Percentiles rank a stretch among this genome's conserved stretches.
phyloP scores from a whole-genome alignment of 2,329 filamentous ascomycete genomes.

The Penicillium sp. region DNA sequence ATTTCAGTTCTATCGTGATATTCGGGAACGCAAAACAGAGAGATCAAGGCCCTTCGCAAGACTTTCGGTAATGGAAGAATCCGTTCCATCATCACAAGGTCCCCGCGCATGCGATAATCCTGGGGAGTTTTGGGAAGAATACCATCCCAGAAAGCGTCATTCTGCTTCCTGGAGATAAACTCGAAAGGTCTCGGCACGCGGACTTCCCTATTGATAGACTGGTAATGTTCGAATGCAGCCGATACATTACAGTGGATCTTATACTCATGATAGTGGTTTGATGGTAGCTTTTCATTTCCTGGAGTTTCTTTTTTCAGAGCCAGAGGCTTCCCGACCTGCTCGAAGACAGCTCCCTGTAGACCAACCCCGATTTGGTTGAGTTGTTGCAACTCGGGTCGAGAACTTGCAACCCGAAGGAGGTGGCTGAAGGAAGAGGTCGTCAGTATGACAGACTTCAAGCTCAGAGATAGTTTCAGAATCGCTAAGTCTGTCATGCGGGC shows the following conservation, averaged over 20 bases:
- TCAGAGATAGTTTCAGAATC: constrained; percentile 3
- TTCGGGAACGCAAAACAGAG: background rate
- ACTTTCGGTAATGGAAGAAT: constrained; percentile 12
- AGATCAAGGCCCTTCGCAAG: constrained; percentile 4
- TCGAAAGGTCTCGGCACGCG: background rate
- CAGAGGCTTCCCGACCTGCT: constrained; percentile 1
- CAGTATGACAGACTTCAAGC: background rate
- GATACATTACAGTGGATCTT: constrained; percentile 1
- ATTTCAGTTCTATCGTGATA: background rate
- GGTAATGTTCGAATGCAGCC: constrained; percentile 2
- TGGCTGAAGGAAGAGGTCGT: constrained; percentile 7
- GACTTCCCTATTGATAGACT: background rate
- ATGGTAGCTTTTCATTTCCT: constrained; percentile 5
- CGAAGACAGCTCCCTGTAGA: constrained; percentile 10
- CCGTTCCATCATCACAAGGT: constrained; percentile 6
- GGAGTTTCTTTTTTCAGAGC: constrained; percentile 10
- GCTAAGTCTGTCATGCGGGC: background rate
- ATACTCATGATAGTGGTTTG: constrained; percentile 7
- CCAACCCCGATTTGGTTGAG: constrained; percentile 12
- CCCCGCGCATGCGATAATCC: background rate
- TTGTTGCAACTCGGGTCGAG: constrained; percentile 1
- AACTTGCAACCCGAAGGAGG: background rate
- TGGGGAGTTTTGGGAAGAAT: constrained; percentile 1
- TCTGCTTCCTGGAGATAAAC: background rate
- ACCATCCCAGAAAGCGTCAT: constrained; percentile 1